Percentiles rank a stretch among this genome's conserved stretches.
Evolutionary conservation across 805 yeast species (phyloP).

Genomic region (Gaillardinia entomophila): DNA sequence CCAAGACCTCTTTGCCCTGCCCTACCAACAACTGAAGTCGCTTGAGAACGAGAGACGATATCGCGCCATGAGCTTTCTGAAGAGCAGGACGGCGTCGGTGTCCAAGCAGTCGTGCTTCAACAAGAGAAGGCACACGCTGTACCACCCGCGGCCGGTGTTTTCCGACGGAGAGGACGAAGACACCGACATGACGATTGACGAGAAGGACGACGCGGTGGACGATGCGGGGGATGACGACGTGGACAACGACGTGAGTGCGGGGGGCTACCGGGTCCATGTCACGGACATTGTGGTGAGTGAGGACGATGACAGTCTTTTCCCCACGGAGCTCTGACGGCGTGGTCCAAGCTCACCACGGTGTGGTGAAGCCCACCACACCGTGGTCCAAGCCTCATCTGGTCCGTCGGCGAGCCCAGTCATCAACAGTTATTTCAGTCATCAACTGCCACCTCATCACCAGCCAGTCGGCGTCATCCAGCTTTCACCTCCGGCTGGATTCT

Average conservation of each 20-base stretch:
- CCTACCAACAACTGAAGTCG: conserved; percentile 52
- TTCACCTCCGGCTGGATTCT: too few relatives aligned
- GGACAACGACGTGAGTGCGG: conserved; percentile 8
- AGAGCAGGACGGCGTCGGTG: conserved; percentile 4
- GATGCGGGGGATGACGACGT: conserved; percentile 7
- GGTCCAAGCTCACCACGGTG: too few relatives aligned
- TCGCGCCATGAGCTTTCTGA: conserved; percentile 17
- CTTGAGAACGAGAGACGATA: conserved; percentile 27
- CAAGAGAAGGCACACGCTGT: conserved; percentile 25
- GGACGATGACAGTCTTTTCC: conserved; percentile 23
- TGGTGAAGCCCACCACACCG: too few relatives aligned
- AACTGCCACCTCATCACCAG: too few relatives aligned
- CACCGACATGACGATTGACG: conserved; percentile 6
- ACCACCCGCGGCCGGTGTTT: conserved; percentile 20
- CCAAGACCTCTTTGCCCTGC: conserved; percentile 70
- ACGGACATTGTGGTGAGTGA: conserved; percentile 36
- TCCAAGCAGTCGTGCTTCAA: conserved; percentile 1
- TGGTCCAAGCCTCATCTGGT: too few relatives aligned
- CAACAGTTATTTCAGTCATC: too few relatives aligned
- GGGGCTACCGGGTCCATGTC: conserved; percentile 32
- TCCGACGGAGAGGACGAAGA: conserved; percentile 5
- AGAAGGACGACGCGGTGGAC: conserved; percentile 2
- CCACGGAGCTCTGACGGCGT: too few relatives aligned
- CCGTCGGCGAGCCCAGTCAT: too few relatives aligned
- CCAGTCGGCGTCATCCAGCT: too few relatives aligned